Evolutionary conservation across 495 filamentous ascomycete species (phyloP).

Genomic region (Penicillium longicatenatum): DNA sequence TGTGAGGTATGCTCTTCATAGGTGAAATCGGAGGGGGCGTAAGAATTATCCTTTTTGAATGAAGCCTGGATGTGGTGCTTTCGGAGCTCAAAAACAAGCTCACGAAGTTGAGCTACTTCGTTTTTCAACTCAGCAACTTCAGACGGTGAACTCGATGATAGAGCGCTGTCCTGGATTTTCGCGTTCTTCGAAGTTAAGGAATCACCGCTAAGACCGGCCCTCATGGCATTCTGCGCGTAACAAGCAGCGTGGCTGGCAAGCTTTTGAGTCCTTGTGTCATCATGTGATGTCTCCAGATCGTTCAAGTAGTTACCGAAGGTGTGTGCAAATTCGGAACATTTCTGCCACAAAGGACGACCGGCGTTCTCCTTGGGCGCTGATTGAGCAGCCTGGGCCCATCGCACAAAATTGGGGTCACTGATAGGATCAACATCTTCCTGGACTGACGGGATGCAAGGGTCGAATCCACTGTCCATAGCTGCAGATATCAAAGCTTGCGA

Average conservation of each 20-base stretch:
- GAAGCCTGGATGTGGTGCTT: constrained; percentile 24
- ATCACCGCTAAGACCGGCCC: constrained; percentile 18
- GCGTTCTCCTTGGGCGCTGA: constrained; percentile 15
- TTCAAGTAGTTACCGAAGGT: constrained; percentile 30
- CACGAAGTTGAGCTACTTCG: constrained; percentile 38
- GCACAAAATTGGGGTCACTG: constrained; percentile 23
- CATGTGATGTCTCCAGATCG: constrained; percentile 20
- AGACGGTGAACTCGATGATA: constrained; percentile 14
- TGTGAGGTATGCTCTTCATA: constrained; percentile 6
- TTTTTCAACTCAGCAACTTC: constrained; percentile 34
- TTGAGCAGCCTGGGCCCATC: constrained; percentile 34
- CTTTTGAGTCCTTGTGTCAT: constrained; percentile 12
- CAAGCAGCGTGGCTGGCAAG: constrained; percentile 27
- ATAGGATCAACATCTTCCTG: constrained; percentile 33
- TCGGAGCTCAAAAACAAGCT: constrained; percentile 36
- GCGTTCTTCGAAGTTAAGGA: neutral
- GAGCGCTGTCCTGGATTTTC: neutral
- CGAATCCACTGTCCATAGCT: constrained; percentile 43
- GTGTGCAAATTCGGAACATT: constrained; percentile 38
- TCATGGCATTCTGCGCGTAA: constrained; percentile 33
- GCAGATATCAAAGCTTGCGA: constrained; percentile 38
- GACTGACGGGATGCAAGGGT: constrained; percentile 23
- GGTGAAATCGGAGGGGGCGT: neutral
- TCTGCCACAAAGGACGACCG: constrained; percentile 34
- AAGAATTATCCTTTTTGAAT: constrained; percentile 14